Conservation (phyloP, 306 rosid genomes). For the Ziziphus jujuba region DNA sequence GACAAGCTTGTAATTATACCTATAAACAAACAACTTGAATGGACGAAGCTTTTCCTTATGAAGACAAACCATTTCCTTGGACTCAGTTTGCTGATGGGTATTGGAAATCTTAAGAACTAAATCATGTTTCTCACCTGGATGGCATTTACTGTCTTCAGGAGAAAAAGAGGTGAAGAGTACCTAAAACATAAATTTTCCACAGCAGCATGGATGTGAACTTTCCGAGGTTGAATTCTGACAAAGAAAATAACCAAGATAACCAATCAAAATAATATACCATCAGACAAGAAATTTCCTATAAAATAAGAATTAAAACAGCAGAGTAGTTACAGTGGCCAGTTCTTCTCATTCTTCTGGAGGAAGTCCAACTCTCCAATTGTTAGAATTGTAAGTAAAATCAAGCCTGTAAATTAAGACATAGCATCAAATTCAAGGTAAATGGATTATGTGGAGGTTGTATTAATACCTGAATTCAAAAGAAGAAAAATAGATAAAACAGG, state of each 20-base stretch:
- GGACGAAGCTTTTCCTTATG: too few species aligned
- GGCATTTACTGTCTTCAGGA: conserved; percentile 72
- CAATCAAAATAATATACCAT: conserved; percentile 13
- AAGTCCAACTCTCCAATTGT: conserved; percentile 97
- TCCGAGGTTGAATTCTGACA: conserved; percentile 78
- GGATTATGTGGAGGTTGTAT: not conserved
- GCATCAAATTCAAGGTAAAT: conserved; percentile 13
- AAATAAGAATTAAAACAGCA: not conserved
- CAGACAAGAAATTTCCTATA: conserved; percentile 10
- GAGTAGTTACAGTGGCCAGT: conserved; percentile 78
- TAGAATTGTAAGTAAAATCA: conserved; percentile 77
- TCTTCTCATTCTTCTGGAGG: conserved; percentile 77
- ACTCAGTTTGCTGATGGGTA: not conserved
- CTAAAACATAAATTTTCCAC: conserved; percentile 71
- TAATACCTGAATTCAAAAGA: not conserved
- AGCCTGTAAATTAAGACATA: conserved; percentile 50
- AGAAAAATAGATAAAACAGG: not conserved
- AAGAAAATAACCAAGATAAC: conserved; percentile 19
- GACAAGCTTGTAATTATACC: too few species aligned
- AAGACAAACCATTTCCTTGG: not conserved
- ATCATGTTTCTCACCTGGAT: conserved; percentile 65
- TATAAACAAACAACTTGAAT: too few species aligned
- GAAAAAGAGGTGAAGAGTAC: conserved; percentile 96
- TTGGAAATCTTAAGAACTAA: not conserved
- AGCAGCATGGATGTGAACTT: conserved; percentile 54